These are phyloP conservation scores for Gossypium stocksii DNA, from an alignment of 345 rosid genomes.

Conservation along the genomic window DNA sequence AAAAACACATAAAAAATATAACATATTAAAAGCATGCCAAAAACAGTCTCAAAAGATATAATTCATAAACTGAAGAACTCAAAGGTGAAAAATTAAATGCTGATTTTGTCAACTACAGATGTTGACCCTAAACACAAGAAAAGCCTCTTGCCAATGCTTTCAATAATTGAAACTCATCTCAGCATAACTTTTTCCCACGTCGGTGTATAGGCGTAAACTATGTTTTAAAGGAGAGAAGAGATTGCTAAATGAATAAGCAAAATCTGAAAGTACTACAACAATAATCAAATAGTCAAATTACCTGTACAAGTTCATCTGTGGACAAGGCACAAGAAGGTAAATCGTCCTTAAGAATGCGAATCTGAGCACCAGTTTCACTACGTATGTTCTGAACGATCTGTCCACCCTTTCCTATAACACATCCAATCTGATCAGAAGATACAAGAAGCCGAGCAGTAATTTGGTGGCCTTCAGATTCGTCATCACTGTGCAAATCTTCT, in stretches of 20 bases:
- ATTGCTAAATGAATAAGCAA: not conserved
- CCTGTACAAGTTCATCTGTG: conserved; percentile 97
- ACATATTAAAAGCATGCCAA: not conserved
- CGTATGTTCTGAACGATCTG: conserved; percentile 83
- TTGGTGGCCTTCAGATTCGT: conserved; percentile 57
- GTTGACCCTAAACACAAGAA: not conserved
- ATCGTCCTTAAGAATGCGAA: conserved; percentile 86
- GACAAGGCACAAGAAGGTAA: conserved; percentile 79
- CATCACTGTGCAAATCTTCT: conserved; percentile 61
- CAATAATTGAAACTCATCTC: not conserved
- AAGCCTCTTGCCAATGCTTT: not conserved
- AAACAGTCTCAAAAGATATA: not conserved
- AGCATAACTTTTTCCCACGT: not conserved
- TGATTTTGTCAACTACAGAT: not conserved
- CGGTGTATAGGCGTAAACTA: not conserved
- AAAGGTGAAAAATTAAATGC: not conserved
- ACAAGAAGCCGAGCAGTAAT: conserved; percentile 82
- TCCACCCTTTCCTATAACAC: conserved; percentile 93
- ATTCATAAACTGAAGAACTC: not conserved
- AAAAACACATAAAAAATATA: not conserved
- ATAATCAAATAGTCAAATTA: conserved; percentile 18
- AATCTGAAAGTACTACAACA: not conserved
- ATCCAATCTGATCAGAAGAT: conserved; percentile 99
- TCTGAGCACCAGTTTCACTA: conserved; percentile 83
- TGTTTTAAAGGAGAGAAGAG: not conserved